phyloP scores from a whole-genome alignment of 108 stramenopile genomes.

The Pseudonitzschia multiseries region DNA sequence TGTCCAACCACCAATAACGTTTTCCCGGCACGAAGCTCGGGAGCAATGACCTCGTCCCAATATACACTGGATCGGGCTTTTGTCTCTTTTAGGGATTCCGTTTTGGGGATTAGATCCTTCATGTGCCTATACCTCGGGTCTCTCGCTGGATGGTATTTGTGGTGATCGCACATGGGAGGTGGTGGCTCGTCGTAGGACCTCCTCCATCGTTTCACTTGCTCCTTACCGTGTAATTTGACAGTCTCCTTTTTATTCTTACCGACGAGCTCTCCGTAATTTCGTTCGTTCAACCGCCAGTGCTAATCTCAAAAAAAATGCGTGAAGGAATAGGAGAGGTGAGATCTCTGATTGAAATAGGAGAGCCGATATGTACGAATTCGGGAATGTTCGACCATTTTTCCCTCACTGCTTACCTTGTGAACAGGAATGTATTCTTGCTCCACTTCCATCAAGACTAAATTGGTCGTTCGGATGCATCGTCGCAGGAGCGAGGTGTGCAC shows the following conservation, averaged over 20 bases:
- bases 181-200: constrained; percentile 91
- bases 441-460: constrained; percentile 84
- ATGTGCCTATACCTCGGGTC: constrained; percentile 85
- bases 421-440: constrained; percentile 93
- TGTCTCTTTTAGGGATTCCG: constrained; percentile 87
- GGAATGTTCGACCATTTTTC: not conserved
- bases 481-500: constrained; percentile 85
- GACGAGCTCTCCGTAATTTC: constrained; percentile 83
- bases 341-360: not conserved
- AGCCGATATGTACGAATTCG: not conserved
- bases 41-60: constrained; percentile 89
- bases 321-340: not conserved
- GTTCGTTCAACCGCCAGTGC: constrained; percentile 93
- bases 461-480: constrained; percentile 79
- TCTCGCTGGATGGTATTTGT: constrained; percentile 70
- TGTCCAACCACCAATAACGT: constrained; percentile 94
- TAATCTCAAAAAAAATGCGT: not conserved
- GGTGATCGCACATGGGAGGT: constrained; percentile 72
- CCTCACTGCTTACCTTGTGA: constrained; percentile 40
- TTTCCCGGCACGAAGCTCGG: constrained; percentile 81
- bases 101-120: constrained; percentile 59
- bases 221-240: constrained; percentile 68
- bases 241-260: constrained; percentile 96
- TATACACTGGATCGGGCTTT: constrained; percentile 79
- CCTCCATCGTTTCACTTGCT: constrained; percentile 88